Conservation (phyloP, 208 protist species). For the Leishmania braziliensis region DNA sequence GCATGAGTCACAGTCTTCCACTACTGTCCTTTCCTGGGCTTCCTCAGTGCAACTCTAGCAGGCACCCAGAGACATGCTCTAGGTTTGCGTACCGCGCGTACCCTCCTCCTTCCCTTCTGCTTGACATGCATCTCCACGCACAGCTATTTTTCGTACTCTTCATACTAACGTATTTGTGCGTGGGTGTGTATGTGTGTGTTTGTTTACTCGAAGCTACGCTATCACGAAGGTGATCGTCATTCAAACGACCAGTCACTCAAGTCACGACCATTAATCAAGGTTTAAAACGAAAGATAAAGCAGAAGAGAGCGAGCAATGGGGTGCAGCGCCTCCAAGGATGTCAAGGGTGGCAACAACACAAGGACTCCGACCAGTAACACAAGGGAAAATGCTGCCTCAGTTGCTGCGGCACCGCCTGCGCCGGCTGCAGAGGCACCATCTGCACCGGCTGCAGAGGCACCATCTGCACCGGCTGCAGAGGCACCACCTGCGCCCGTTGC, state of each 20-base stretch:
- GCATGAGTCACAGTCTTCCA: not conserved
- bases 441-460: too few species aligned
- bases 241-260: not conserved
- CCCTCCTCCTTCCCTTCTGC: not conserved
- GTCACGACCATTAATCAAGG: not conserved
- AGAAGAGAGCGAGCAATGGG: conserved; percentile 40
- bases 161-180: not conserved
- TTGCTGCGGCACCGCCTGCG: too few species aligned
- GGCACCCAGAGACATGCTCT: not conserved
- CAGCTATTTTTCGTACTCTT: not conserved
- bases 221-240: not conserved
- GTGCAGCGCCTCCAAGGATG: conserved; percentile 45
- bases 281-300: not conserved
- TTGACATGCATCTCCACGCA: not conserved
- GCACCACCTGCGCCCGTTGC: too few species aligned
- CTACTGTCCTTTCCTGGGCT: not conserved
- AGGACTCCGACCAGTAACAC: conserved; percentile 1
- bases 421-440: too few species aligned
- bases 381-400: not conserved
- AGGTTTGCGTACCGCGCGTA: not conserved
- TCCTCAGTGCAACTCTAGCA: not conserved
- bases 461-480: too few species aligned
- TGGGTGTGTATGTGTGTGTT: not conserved
- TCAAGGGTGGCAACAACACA: conserved; percentile 7
- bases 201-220: not conserved